Conservation (phyloP, 768 basidiomycete genomes). For the Fistulinella prunicolor region DNA sequence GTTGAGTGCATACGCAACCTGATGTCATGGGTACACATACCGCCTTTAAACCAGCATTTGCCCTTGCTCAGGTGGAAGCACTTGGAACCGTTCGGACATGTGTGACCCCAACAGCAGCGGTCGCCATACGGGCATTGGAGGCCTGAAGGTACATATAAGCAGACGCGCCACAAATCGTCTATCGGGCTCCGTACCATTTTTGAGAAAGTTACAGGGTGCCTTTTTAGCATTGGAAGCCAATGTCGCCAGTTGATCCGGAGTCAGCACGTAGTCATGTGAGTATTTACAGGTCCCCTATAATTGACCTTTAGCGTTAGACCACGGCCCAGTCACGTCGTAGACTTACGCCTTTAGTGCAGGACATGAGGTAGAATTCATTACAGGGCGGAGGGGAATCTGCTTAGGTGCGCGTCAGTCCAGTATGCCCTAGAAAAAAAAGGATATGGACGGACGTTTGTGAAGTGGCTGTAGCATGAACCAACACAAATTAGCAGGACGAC, state of each 20-base stretch:
- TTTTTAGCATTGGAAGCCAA: slow-evolving; percentile 78
- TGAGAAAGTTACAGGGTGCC: slow-evolving; percentile 81
- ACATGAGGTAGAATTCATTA: slow-evolving; percentile 82
- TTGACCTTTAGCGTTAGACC: slow-evolving; percentile 14
- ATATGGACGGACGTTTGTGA: slow-evolving; percentile 62
- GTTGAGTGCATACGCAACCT: slow-evolving; percentile 3
- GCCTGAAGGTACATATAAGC: slow-evolving; percentile 38
- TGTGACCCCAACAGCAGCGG: slow-evolving; percentile 80
- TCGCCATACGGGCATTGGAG: slow-evolving; percentile 73
- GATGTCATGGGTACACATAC: slow-evolving; percentile 31
- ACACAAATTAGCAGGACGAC: slow-evolving; percentile 7
- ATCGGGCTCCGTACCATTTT: slow-evolving; percentile 51
- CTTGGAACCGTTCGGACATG: slow-evolving; percentile 74
- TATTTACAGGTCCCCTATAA: slow-evolving; percentile 70
- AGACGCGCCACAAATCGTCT: not conserved
- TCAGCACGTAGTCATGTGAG: slow-evolving; percentile 75
- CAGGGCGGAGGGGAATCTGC: slow-evolving; percentile 81
- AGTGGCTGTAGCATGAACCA: slow-evolving; percentile 48
- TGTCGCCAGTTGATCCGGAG: slow-evolving; percentile 66
- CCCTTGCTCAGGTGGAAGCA: slow-evolving; percentile 70
- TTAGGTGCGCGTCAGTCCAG: slow-evolving; percentile 6
- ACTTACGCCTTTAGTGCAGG: slow-evolving; percentile 73
- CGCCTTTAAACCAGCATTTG: slow-evolving; percentile 86
- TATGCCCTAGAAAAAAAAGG: slow-evolving; percentile 1
- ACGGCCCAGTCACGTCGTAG: not conserved